Percentiles rank a stretch among this genome's conserved stretches.
These are phyloP conservation scores for Magnaporthales sp. DNA, from an alignment of 2,329 filamentous ascomycete species.

Conservation along the genomic window DNA sequence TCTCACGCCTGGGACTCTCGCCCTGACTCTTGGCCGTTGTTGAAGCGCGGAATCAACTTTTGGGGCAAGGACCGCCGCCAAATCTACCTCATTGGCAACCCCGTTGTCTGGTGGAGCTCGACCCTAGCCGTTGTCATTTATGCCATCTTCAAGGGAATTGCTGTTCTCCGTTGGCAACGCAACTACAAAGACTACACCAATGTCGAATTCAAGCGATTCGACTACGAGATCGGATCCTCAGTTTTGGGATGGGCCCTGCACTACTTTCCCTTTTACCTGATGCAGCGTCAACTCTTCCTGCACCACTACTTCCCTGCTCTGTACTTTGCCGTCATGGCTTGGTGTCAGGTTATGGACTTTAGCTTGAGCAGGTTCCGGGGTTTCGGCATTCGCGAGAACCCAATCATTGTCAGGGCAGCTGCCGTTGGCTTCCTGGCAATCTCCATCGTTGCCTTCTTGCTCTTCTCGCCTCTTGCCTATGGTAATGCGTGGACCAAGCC, in stretches of 20 bases:
- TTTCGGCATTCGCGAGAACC: slow-evolving; percentile 59
- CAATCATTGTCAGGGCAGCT: slow-evolving; percentile 64
- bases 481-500: slow-evolving; percentile 89
- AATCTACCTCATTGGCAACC: slow-evolving; percentile 94
- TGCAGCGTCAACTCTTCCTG: slow-evolving; percentile 95
- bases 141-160: slow-evolving; percentile 74
- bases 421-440: slow-evolving; percentile 67
- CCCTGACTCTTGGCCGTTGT: slow-evolving; percentile 83
- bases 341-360: slow-evolving; percentile 88
- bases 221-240: slow-evolving; percentile 88
- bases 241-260: slow-evolving; percentile 95
- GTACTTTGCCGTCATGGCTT: slow-evolving; percentile 84
- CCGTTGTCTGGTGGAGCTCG: slow-evolving; percentile 88
- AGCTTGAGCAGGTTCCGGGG: slow-evolving; percentile 62
- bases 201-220: slow-evolving; percentile 86
- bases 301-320: slow-evolving; percentile 98
- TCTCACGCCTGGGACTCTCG: slow-evolving; percentile 98
- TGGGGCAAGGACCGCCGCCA: slow-evolving; percentile 93
- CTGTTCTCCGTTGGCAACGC: slow-evolving; percentile 88
- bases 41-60: slow-evolving; percentile 96
- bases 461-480: slow-evolving; percentile 87
- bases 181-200: slow-evolving; percentile 80
- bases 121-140: slow-evolving; percentile 72
- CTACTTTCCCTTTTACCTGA: slow-evolving; percentile 98
- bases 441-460: slow-evolving; percentile 65